phyloP scores from a whole-genome alignment of 306 rosid genomes.

The Nissolia schottii region DNA sequence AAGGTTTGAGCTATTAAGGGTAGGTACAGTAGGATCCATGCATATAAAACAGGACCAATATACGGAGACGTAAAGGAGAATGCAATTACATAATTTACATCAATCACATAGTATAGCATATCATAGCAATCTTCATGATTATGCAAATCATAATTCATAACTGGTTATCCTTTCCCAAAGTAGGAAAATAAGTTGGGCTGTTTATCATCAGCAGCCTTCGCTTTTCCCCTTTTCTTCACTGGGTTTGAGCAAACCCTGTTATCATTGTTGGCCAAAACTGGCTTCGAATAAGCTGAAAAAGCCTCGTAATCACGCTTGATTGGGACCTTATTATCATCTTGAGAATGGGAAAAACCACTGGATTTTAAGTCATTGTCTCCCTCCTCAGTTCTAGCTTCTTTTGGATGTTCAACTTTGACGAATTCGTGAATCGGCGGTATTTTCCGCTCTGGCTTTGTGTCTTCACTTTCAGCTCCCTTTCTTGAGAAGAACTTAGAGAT shows the following conservation, averaged over 20 bases:
- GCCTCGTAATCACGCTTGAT: conserved; percentile 53
- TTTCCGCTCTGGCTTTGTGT: conserved; percentile 31
- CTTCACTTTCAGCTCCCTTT: conserved; percentile 46
- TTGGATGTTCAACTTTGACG: conserved; percentile 29
- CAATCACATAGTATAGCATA: too few species aligned
- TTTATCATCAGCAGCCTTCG: conserved; percentile 47
- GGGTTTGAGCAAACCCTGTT: conserved; percentile 38
- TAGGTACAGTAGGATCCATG: background rate
- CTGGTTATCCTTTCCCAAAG: conserved; percentile 58
- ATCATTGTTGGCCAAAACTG: conserved; percentile 16
- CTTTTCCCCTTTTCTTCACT: conserved; percentile 51
- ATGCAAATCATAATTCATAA: background rate
- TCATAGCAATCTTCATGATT: background rate
- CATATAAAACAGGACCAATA: background rate
- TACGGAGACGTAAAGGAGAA: conserved; percentile 10
- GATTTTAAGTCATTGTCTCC: conserved; percentile 31
- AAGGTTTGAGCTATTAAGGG: background rate
- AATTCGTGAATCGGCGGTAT: background rate
- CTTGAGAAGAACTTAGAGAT: conserved; percentile 64
- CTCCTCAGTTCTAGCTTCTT: conserved; percentile 33
- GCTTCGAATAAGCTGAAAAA: conserved; percentile 41
- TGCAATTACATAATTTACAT: conserved; percentile 13
- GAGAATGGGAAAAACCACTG: conserved; percentile 1
- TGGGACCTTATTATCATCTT: conserved; percentile 28
- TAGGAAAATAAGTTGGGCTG: conserved; percentile 64